Base-by-base conservation (phyloP, 129 eudicot genomes). In the Apium graveolens region DNA sequence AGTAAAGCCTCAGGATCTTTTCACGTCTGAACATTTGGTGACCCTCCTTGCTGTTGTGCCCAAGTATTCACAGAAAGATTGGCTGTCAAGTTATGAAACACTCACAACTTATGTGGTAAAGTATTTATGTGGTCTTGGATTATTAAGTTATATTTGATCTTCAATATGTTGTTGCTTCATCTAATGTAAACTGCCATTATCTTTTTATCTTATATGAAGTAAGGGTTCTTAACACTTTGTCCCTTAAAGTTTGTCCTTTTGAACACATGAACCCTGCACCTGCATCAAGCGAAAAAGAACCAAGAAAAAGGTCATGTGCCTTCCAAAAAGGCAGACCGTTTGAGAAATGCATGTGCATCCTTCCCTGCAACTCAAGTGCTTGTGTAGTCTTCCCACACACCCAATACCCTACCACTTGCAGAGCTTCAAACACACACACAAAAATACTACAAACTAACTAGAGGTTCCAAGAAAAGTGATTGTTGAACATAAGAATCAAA, bases 1-100 rank as follows among this genome's bases (percentile, higher is more conserved):
- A 76, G 96, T 93, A 45, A 85, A 86, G 68, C 96, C 97, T 44
- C 84, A 91, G 38, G 97, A 91, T 80, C 77, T 93, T 35, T 26
- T 93, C 74, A 83, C 81, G n/a, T 84, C 97, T 29, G 98, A 93
- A 78, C 97, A 93, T 83, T 78, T 93, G 80, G 96, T 86, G 71
- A 93, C 98, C 24, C 93, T 93, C 78, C 89, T 93, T 78, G 92
- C 96, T 44, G 85, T 91, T 85, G 96, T 93, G 68, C 27, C 32
- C 34, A 60, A 60, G 68, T 60, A 60, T 26, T 87, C 98, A n/a
- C 96, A 93, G 86, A 91, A 93, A 78, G 93, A 91, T 82, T 93
- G 98, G 97, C 76, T 91, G 78, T 86, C 93, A 75, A 86, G 93
- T 88, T 93, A 93, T 38, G 97, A 93, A 83, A 89, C 91, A 75